Conservation (phyloP, 2,329 filamentous ascomycete genomes). For the Cercospora brassicicola region DNA sequence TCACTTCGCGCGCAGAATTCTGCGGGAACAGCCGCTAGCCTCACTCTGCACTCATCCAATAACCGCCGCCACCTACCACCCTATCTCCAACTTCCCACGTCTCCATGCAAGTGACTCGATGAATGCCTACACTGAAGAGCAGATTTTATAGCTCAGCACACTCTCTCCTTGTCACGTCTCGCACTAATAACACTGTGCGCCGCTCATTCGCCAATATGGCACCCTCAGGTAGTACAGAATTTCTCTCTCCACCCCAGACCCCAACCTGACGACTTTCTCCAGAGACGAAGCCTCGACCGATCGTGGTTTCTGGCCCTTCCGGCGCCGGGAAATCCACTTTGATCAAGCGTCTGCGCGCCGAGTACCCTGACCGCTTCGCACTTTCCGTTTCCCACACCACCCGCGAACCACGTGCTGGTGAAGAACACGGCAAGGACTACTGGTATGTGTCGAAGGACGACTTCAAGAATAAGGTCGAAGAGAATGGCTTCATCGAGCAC, state of each 20-base stretch:
- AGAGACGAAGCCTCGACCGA: constrained; percentile 51
- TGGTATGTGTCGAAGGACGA: constrained; percentile 68
- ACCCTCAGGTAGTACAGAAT: constrained; percentile 20
- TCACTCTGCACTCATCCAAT: background rate
- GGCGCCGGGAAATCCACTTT: constrained; percentile 82
- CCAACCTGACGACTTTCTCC: constrained; percentile 12
- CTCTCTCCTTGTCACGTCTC: background rate
- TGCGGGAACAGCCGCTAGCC: background rate
- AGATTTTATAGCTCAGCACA: background rate
- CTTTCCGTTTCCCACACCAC: constrained; percentile 70
- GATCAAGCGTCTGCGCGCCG: constrained; percentile 68
- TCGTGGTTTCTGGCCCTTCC: constrained; percentile 77
- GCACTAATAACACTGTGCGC: background rate
- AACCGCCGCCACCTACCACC: background rate
- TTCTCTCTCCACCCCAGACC: background rate
- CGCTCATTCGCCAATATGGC: constrained; percentile 22
- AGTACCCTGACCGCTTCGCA: constrained; percentile 66
- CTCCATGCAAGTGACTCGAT: background rate
- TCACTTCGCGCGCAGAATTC: background rate
- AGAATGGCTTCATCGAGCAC: constrained; percentile 79
- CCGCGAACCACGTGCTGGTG: constrained; percentile 70
- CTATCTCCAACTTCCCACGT: background rate
- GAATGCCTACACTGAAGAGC: background rate
- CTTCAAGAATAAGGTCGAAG: constrained; percentile 67
- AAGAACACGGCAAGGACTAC: constrained; percentile 77